phyloP scores from a whole-genome alignment of 148 eudicot genomes.

The Arctostaphylos glauca region DNA sequence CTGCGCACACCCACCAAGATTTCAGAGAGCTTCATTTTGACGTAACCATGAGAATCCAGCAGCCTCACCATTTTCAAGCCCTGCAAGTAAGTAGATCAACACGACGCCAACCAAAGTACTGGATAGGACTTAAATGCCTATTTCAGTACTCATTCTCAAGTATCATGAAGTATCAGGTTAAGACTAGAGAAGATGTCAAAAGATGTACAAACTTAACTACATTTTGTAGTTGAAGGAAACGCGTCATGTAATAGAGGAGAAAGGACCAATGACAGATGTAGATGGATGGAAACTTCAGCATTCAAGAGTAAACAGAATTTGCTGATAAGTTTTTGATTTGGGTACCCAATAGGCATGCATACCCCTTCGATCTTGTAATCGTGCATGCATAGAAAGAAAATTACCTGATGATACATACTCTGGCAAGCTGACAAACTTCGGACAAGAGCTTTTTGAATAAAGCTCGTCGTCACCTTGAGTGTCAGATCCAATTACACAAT shows the following conservation, averaged over 20 bases:
- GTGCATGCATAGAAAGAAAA: conserved; percentile 5
- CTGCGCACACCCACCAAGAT: background rate
- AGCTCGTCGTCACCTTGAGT: conserved; percentile 17
- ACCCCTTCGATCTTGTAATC: background rate
- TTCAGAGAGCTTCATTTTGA: conserved; percentile 21
- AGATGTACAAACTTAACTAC: no score
- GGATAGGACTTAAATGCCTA: no score
- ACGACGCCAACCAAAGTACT: background rate
- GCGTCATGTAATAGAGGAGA: no score
- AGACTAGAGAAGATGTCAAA: background rate
- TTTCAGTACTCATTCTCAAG: no score
- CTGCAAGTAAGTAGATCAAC: conserved; percentile 23
- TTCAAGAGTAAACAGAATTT: no score
- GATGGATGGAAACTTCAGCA: background rate
- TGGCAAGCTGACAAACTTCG: conserved; percentile 82
- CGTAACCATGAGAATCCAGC: conserved; percentile 13
- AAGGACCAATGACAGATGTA: background rate
- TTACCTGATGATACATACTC: conserved; percentile 47
- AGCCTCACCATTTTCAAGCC: conserved; percentile 21
- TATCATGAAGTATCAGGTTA: background rate
- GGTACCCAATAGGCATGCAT: background rate
- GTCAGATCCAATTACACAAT: conserved; percentile 42
- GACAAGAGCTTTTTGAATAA: conserved; percentile 55
- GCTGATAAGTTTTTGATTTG: background rate
- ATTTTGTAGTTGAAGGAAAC: background rate